Evolutionary conservation across 2,329 filamentous ascomycete genomes (phyloP).

Genomic region (Salinomyces thailandicus): DNA sequence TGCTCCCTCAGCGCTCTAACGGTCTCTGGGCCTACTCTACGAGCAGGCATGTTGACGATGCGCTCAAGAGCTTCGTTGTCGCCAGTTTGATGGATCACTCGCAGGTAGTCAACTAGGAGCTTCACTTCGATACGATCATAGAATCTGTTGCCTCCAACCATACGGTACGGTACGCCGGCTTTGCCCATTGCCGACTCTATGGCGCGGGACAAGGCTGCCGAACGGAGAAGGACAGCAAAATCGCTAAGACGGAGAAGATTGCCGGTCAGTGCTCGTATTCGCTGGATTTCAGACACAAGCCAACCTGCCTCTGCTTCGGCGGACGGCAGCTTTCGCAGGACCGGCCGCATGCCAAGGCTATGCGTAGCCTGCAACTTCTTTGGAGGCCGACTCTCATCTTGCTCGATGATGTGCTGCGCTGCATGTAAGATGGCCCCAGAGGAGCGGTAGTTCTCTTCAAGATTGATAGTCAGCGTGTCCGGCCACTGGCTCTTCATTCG

Average conservation of each 20-base stretch:
- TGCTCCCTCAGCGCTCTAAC: constrained; percentile 65
- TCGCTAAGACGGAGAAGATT: constrained; percentile 63
- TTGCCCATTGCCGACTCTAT: constrained; percentile 75
- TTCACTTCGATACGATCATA: constrained; percentile 89
- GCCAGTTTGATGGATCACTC: constrained; percentile 71
- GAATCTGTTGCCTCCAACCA: constrained; percentile 86
- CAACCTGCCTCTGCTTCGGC: constrained; percentile 69
- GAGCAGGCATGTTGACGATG: constrained; percentile 73
- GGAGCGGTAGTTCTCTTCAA: constrained; percentile 92
- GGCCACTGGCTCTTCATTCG: constrained; percentile 68
- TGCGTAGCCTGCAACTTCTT: constrained; percentile 76
- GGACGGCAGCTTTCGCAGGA: constrained; percentile 63
- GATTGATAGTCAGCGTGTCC: constrained; percentile 66
- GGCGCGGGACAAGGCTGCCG: constrained; percentile 70
- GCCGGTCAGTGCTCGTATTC: constrained; percentile 60
- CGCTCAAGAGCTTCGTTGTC: constrained; percentile 79
- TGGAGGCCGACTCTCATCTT: constrained; percentile 68
- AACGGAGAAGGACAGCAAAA: constrained; percentile 78
- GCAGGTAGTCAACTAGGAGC: constrained; percentile 74
- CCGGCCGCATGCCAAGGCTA: constrained; percentile 65
- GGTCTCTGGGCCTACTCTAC: constrained; percentile 71
- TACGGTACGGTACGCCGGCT: constrained; percentile 74
- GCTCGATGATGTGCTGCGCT: constrained; percentile 79
- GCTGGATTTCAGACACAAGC: constrained; percentile 75
- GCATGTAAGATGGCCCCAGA: constrained; percentile 72